Conservation (phyloP, 2,329 filamentous ascomycete species). For the Ophiocordyceps camponoti-rufipedis region DNA sequence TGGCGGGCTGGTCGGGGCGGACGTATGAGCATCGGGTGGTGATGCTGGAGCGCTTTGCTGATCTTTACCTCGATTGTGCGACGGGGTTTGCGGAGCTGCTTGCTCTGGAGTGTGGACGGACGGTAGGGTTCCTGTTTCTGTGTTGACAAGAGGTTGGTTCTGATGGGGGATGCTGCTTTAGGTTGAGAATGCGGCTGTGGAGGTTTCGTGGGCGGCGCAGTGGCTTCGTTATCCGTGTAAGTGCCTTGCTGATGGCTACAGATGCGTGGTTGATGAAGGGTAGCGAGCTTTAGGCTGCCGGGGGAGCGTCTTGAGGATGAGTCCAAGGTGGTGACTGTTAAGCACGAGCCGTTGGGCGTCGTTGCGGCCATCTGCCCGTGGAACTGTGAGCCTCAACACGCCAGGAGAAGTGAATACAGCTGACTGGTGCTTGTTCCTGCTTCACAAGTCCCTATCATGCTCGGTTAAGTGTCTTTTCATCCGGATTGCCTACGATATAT, state of each 20-base stretch:
- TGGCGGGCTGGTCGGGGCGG: background rate
- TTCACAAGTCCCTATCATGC: background rate
- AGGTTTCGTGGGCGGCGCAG: background rate
- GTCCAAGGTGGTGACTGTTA: background rate
- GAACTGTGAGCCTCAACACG: slow-evolving; percentile 23
- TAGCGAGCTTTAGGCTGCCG: background rate
- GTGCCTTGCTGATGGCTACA: background rate
- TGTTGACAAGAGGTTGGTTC: too few species aligned
- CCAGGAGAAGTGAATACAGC: background rate
- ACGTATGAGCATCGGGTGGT: background rate
- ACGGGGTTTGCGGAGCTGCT: background rate
- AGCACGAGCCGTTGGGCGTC: slow-evolving; percentile 16
- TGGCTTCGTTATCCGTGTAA: slow-evolving; percentile 1
- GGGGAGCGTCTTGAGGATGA: background rate
- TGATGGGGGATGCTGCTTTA: too few species aligned
- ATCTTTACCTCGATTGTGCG: background rate
- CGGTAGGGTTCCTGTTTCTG: background rate
- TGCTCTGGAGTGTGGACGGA: background rate
- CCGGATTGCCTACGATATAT: background rate
- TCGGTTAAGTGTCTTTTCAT: background rate
- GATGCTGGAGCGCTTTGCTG: background rate
- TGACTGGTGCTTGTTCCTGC: background rate
- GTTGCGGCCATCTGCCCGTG: slow-evolving; percentile 26
- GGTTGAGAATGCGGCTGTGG: slow-evolving; percentile 1
- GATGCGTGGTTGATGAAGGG: background rate